Evolutionary conservation across 441 rosid genomes (phyloP).

Genomic region (Rhodomyrtus psidioides): DNA sequence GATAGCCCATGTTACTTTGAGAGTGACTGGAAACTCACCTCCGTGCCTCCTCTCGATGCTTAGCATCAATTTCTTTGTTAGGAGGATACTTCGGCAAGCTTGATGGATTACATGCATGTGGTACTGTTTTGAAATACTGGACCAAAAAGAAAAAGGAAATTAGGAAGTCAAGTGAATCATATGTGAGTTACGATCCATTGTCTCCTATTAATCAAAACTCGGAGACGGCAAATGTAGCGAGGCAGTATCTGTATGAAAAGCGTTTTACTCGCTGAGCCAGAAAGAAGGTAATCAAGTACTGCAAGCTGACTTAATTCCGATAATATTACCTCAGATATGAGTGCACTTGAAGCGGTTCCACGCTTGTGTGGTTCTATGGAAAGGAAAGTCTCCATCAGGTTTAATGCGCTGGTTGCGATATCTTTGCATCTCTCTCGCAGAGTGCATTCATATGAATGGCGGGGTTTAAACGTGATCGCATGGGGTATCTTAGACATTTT

Average conservation of each 20-base stretch:
- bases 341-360: constrained; percentile 83
- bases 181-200: background rate
- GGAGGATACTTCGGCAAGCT: constrained; percentile 85
- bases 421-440: constrained; percentile 61
- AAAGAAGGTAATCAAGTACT: background rate
- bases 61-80: constrained; percentile 90
- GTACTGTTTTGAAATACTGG: constrained; percentile 68
- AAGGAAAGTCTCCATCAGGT: constrained; percentile 59
- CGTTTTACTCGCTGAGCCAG: background rate
- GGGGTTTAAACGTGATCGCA: constrained; percentile 63
- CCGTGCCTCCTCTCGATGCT: constrained; percentile 56
- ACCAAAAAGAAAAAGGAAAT: background rate
- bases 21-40: constrained; percentile 31
- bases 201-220: background rate
- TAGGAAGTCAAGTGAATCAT: background rate
- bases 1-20: background rate
- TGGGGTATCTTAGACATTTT: constrained; percentile 53
- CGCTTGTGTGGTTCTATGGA: constrained; percentile 74
- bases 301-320: background rate
- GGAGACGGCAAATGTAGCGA: background rate
- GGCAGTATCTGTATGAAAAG: background rate
- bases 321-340: constrained; percentile 46
- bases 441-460: constrained; percentile 51
- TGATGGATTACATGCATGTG: constrained; percentile 85
- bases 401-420: constrained; percentile 33